Percentiles rank a stretch among this genome's conserved stretches.
Evolutionary conservation across 306 rosid species (phyloP).

Genomic region (Malus fusca): DNA sequence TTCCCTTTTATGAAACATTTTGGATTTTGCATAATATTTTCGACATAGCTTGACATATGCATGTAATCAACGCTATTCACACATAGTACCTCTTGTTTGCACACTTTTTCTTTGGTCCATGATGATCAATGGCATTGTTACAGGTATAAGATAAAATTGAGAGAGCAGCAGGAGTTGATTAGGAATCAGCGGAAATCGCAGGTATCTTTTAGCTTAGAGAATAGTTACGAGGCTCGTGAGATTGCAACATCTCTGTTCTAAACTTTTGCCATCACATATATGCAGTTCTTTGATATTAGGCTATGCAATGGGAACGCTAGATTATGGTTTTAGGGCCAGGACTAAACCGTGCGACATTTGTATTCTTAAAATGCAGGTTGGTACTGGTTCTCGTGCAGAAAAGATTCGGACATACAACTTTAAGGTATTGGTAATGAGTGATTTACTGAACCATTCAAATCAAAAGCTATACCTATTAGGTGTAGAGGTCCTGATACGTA

Average conservation of each 20-base stretch:
- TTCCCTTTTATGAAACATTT: not conserved
- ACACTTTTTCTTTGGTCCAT: conserved; percentile 1
- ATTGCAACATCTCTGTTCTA: not conserved
- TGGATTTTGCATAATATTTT: not conserved
- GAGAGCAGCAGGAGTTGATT: conserved; percentile 83
- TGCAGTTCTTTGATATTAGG: not conserved
- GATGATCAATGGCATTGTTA: conserved; percentile 21
- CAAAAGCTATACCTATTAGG: not conserved
- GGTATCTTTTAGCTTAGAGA: conserved; percentile 34
- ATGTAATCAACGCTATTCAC: not conserved
- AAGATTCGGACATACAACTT: conserved; percentile 87
- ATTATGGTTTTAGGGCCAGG: not conserved
- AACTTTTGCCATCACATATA: not conserved
- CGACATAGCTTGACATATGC: not conserved
- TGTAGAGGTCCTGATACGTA: not conserved
- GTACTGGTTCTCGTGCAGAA: conserved; percentile 95
- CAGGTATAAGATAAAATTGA: conserved; percentile 86
- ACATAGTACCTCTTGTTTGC: not conserved
- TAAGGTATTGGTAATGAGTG: conserved; percentile 46
- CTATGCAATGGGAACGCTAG: not conserved
- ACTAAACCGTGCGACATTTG: not conserved
- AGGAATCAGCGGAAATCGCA: conserved; percentile 77
- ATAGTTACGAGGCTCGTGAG: conserved; percentile 5
- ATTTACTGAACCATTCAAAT: not conserved
- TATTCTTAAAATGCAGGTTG: conserved; percentile 54